Percentiles rank a stretch among this genome's conserved stretches.
Conservation (phyloP, 2,329 filamentous ascomycete species). For the Clonostachys rhizophaga region DNA sequence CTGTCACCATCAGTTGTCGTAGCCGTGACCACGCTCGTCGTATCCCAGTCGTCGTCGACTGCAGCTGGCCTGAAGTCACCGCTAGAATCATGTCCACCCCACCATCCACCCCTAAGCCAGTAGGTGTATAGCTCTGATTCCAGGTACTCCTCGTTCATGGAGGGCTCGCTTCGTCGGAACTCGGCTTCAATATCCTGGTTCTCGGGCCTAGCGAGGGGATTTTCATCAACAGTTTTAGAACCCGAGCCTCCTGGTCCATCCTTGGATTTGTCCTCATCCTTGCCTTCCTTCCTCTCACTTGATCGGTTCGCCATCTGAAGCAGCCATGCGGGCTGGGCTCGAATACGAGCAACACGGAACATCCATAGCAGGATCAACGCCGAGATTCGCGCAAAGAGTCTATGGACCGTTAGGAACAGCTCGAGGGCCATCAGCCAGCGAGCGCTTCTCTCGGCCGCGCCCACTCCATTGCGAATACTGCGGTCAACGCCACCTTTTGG, state of each 20-base stretch:
- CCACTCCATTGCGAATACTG: constrained; percentile 61
- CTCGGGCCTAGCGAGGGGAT: constrained; percentile 39
- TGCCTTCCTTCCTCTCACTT: constrained; percentile 13
- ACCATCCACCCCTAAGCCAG: constrained; percentile 81
- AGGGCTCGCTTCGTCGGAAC: constrained; percentile 52
- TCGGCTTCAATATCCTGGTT: constrained; percentile 78
- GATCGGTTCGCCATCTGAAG: constrained; percentile 42
- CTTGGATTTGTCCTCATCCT: constrained; percentile 3
- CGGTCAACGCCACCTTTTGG: constrained; percentile 40
- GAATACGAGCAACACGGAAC: constrained; percentile 38
- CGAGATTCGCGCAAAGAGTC: constrained; percentile 21
- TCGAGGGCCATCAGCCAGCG: constrained; percentile 74
- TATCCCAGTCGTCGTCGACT: constrained; percentile 60
- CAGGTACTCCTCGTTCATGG: constrained; percentile 58
- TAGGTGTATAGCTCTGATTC: constrained; percentile 75
- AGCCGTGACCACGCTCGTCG: constrained; percentile 72
- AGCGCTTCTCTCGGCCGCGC: constrained; percentile 71
- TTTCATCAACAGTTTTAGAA: constrained; percentile 22
- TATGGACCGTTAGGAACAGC: constrained; percentile 70
- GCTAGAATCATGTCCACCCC: constrained; percentile 77
- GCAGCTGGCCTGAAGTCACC: constrained; percentile 65
- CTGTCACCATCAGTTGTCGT: constrained; percentile 33
- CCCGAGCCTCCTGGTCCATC: too few relatives aligned
- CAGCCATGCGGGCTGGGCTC: constrained; percentile 44
- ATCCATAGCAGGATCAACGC: constrained; percentile 47